Conservation (phyloP, 1,284 basidiomycete genomes). For the Thecaphora frezii region DNA sequence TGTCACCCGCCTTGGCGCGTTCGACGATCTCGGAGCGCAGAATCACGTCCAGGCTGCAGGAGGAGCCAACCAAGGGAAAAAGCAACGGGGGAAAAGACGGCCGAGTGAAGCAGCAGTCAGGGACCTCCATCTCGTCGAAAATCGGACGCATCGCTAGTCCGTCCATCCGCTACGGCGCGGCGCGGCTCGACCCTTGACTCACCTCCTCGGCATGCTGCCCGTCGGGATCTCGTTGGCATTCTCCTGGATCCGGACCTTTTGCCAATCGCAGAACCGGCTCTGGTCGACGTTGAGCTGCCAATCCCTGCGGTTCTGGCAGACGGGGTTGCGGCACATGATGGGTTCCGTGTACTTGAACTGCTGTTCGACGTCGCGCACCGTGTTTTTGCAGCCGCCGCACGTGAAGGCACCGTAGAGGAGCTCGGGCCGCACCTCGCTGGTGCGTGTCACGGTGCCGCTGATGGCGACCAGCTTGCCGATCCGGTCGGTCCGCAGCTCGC, state of each 20-base stretch:
- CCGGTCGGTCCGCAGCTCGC: conserved; percentile 81
- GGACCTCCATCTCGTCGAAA: too few relatives aligned
- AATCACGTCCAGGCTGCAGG: conserved; percentile 82
- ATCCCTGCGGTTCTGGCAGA: conserved; percentile 84
- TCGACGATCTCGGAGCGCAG: conserved; percentile 93
- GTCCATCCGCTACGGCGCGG: too few relatives aligned
- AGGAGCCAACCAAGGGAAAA: too few relatives aligned
- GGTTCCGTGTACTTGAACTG: conserved; percentile 88
- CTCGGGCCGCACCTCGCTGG: conserved; percentile 97
- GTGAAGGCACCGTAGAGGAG: conserved; percentile 97
- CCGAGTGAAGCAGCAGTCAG: too few relatives aligned
- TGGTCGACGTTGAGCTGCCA: conserved; percentile 96
- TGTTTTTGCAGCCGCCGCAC: conserved; percentile 95
- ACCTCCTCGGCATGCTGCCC: conserved; percentile 71
- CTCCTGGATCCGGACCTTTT: conserved; percentile 98
- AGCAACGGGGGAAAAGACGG: too few relatives aligned
- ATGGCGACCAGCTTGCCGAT: conserved; percentile 91
- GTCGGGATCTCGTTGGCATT: conserved; percentile 98
- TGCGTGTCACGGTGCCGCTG: conserved; percentile 96
- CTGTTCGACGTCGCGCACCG: conserved; percentile 97
- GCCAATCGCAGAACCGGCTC: conserved; percentile 94
- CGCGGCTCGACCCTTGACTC: too few relatives aligned
- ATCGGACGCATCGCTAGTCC: too few relatives aligned
- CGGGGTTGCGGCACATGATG: conserved; percentile 68
- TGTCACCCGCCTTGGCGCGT: conserved; percentile 96